phyloP scores from a whole-genome alignment of 2,329 filamentous ascomycete species.

The Graphium sp. region DNA sequence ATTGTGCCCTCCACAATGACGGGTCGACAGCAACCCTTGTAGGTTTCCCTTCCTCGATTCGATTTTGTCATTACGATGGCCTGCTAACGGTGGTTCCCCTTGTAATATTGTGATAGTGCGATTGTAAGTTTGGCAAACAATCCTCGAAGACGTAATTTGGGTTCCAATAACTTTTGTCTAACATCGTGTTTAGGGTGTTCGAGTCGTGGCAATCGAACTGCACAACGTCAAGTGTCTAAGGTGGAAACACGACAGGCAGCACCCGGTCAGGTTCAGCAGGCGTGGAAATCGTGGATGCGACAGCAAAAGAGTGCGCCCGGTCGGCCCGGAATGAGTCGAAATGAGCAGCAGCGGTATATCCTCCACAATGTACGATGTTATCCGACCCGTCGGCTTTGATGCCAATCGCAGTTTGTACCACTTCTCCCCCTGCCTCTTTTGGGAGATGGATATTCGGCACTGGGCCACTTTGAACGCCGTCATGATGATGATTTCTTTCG shows the following conservation, averaged over 20 bases:
- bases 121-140: constrained; percentile 7
- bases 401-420: too few relatives aligned
- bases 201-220: neutral
- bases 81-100: constrained; percentile 22
- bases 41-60: constrained; percentile 12
- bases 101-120: constrained; percentile 4
- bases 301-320: constrained; percentile 5
- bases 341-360: too few relatives aligned
- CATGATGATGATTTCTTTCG: too few relatives aligned
- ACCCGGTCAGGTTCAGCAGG: constrained; percentile 4
- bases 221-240: too few relatives aligned
- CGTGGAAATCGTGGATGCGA: constrained; percentile 6
- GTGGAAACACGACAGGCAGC: too few relatives aligned
- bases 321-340: too few relatives aligned
- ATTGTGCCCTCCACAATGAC: constrained; percentile 72
- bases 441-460: too few relatives aligned
- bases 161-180: neutral
- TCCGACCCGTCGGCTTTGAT: too few relatives aligned
- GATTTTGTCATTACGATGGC: constrained; percentile 13
- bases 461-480: too few relatives aligned
- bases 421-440: too few relatives aligned
- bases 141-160: neutral
- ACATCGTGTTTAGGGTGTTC: constrained; percentile 4
- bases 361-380: too few relatives aligned
- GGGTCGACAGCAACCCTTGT: constrained; percentile 52